phyloP scores from a whole-genome alignment of 441 rosid species.

The Mallotus repandus region DNA sequence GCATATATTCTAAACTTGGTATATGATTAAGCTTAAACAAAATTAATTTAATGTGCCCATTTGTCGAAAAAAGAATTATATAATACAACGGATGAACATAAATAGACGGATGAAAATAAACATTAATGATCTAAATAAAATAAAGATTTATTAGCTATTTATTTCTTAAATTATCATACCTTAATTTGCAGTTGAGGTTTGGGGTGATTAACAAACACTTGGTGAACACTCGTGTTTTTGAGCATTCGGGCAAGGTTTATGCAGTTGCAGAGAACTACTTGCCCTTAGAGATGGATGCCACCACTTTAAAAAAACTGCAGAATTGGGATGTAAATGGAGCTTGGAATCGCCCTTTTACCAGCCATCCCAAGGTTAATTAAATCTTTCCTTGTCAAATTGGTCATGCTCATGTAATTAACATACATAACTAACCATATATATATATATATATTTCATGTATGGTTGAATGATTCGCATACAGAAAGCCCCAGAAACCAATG shows the following conservation, averaged over 20 bases:
- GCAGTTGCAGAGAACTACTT: conserved; percentile 47
- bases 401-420: background rate
- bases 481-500: conserved; percentile 44
- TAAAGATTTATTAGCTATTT: no score
- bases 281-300: conserved; percentile 52
- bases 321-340: conserved; percentile 45
- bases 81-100: no score
- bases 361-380: conserved; percentile 46
- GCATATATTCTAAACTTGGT: no score
- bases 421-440: background rate
- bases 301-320: conserved; percentile 28
- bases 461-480: background rate
- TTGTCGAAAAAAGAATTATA: no score
- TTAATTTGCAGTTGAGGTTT: conserved; percentile 38
- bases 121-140: no score
- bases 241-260: conserved; percentile 49
- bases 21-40: no score
- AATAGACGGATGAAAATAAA: no score
- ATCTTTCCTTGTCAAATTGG: no score
- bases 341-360: conserved; percentile 49
- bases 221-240: conserved; percentile 50
- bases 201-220: conserved; percentile 38
- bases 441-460: no score
- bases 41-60: no score
- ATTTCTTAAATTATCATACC: no score